phyloP scores from a whole-genome alignment of 176 grass and related monocot genomes.

The Oryza meridionalis region DNA sequence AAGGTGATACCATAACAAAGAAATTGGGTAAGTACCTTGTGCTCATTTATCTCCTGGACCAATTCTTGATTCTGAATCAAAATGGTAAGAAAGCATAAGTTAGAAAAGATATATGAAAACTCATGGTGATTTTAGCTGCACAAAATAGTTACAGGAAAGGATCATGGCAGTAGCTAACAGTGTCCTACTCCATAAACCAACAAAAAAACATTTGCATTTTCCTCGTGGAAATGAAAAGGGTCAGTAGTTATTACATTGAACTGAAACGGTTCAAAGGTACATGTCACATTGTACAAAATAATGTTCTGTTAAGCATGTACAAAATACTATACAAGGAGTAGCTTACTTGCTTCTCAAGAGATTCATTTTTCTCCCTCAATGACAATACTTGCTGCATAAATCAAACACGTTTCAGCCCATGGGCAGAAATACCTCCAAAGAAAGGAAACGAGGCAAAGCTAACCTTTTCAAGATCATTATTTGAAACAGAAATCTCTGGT shows the following conservation, averaged over 20 bases:
- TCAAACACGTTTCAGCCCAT: conserved; percentile 39
- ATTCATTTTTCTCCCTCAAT: conserved; percentile 70
- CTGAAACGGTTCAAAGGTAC: neutral
- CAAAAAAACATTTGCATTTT: conserved; percentile 22
- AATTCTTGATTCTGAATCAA: conserved; percentile 67
- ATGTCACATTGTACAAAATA: neutral
- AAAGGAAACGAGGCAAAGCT: conserved; percentile 30
- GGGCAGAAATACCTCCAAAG: conserved; percentile 30
- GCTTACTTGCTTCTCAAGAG: conserved; percentile 73
- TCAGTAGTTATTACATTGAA: conserved; percentile 21
- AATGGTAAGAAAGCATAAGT: conserved; percentile 39
- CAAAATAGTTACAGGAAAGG: neutral
- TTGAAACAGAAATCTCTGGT: conserved; percentile 78
- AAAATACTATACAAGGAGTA: conserved; percentile 12
- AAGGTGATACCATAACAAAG: neutral
- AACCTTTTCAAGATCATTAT: conserved; percentile 93
- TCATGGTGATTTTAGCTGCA: neutral
- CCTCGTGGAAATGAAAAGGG: neutral
- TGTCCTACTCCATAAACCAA: conserved; percentile 4
- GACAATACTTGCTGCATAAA: conserved; percentile 78
- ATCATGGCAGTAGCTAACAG: neutral
- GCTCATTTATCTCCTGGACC: conserved; percentile 68
- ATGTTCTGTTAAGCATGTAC: neutral
- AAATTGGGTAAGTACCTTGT: conserved; percentile 55
- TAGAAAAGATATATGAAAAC: conserved; percentile 28